Conservation (phyloP, 495 filamentous ascomycete species). For the Tuber calosporum region DNA sequence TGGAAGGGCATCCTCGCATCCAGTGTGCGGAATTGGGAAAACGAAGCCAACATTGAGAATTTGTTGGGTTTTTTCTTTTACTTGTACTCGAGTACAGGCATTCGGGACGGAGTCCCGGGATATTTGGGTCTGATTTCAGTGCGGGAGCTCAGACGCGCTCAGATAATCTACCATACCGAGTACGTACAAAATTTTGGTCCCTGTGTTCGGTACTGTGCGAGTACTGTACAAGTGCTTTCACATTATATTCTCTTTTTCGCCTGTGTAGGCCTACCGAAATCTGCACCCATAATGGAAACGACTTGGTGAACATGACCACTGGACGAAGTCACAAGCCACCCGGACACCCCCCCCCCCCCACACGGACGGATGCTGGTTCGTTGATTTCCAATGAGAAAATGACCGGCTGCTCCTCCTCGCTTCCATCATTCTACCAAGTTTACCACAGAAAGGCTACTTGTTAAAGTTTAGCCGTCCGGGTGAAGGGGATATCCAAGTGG, state of each 20-base stretch:
- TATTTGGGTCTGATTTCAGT: not conserved
- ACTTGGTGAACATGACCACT: too few species aligned
- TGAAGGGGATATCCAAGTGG: too few species aligned
- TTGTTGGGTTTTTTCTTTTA: not conserved
- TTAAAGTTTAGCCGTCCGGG: too few species aligned
- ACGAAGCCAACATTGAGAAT: not conserved
- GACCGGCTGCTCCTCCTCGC: too few species aligned
- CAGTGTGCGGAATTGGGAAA: slow-evolving; percentile 2
- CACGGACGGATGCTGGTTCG: too few species aligned
- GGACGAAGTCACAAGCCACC: too few species aligned
- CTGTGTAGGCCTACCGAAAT: not conserved
- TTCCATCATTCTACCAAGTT: too few species aligned
- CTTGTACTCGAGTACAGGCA: not conserved
- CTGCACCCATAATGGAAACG: not conserved
- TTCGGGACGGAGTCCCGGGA: not conserved
- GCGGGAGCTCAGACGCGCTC: not conserved
- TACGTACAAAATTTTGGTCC: not conserved
- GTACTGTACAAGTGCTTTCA: not conserved
- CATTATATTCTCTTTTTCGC: not conserved
- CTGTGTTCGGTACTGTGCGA: not conserved
- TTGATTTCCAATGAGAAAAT: too few species aligned
- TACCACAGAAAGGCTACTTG: too few species aligned
- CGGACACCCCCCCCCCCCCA: too few species aligned
- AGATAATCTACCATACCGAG: not conserved
- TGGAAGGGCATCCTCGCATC: slow-evolving; percentile 1